Evolutionary conservation across 352 stramenopile genomes (phyloP).

Genomic region (Phytophthora multivora): DNA sequence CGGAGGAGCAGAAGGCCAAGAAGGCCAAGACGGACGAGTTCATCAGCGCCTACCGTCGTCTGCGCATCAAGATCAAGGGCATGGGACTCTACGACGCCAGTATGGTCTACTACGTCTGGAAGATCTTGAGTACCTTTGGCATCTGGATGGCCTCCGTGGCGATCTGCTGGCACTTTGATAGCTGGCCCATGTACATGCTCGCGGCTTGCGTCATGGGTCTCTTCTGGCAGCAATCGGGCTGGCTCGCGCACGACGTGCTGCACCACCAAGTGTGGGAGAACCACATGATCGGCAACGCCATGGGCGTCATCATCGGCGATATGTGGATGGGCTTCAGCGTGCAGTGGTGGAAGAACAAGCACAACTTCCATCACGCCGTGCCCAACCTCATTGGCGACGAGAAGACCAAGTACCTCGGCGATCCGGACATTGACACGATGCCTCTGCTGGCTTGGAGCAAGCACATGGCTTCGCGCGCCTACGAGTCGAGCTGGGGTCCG

Average conservation of each 20-base stretch:
- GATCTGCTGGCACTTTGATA: constrained; percentile 90
- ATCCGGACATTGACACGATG: constrained; percentile 99
- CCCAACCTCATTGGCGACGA: constrained; percentile 95
- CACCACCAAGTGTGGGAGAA: constrained; percentile 98
- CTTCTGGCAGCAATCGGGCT: constrained; percentile 99
- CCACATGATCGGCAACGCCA: constrained; percentile 92
- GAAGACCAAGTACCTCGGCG: constrained; percentile 83
- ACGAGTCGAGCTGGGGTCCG: constrained; percentile 78
- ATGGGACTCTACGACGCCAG: constrained; percentile 95
- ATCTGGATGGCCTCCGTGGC: constrained; percentile 87
- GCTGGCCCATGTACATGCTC: constrained; percentile 88
- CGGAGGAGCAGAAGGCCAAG: constrained; percentile 47
- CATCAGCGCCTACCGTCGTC: constrained; percentile 95
- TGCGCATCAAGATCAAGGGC: constrained; percentile 93
- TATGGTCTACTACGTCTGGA: constrained; percentile 95
- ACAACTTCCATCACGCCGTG: constrained; percentile 99
- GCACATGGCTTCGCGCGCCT: constrained; percentile 92
- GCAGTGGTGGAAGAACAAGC: constrained; percentile 98
- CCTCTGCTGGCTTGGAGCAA: constrained; percentile 97
- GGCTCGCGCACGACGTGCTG: constrained; percentile 97
- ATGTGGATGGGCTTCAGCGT: constrained; percentile 98
- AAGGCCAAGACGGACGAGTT: constrained; percentile 90
- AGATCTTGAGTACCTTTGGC: constrained; percentile 92
- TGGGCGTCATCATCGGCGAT: constrained; percentile 95
- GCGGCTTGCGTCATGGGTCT: constrained; percentile 93